A percentile compares a stretch with the other conserved stretches of the same genome.
These are phyloP conservation scores for Anthracocystis panici-leucophaei DNA, from an alignment of 1,284 basidiomycete species.

Conservation along the genomic window DNA sequence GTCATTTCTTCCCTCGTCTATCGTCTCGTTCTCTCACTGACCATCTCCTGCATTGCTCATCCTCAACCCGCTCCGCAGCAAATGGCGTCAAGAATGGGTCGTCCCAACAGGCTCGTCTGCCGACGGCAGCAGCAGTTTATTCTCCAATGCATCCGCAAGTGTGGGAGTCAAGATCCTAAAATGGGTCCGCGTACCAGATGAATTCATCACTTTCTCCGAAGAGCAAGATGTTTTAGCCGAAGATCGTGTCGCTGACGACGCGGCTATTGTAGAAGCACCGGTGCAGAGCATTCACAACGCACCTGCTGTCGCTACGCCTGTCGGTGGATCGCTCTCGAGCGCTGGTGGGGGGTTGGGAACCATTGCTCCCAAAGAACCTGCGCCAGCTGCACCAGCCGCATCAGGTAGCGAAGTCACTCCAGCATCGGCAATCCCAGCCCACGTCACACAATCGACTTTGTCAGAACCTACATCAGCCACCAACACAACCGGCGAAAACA, in stretches of 20 bases:
- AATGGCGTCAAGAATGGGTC: slow-evolving; percentile 47
- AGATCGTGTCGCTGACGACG: slow-evolving; percentile 31
- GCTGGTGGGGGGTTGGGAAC: slow-evolving; percentile 38
- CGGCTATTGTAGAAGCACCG: slow-evolving; percentile 41
- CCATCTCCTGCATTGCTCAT: not conserved
- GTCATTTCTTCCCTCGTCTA: not conserved
- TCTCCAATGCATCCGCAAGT: slow-evolving; percentile 12
- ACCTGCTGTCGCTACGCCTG: slow-evolving; percentile 20
- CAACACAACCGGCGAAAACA: slow-evolving; percentile 25
- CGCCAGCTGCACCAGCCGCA: slow-evolving; percentile 13
- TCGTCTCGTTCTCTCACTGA: not conserved
- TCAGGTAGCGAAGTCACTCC: slow-evolving; percentile 1
- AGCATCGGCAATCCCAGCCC: slow-evolving; percentile 36
- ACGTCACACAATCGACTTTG: slow-evolving; percentile 17
- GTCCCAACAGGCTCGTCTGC: slow-evolving; percentile 10
- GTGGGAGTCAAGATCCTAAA: slow-evolving; percentile 41
- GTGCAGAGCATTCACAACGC: slow-evolving; percentile 51
- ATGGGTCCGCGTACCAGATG: slow-evolving; percentile 27
- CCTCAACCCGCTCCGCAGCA: slow-evolving; percentile 10
- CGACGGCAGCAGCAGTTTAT: slow-evolving; percentile 12
- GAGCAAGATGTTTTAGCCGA: slow-evolving; percentile 40
- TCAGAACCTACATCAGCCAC: slow-evolving; percentile 20
- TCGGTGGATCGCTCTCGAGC: slow-evolving; percentile 13
- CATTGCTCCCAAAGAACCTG: slow-evolving; percentile 38
- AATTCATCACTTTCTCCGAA: slow-evolving; percentile 26